A percentile compares a stretch with the other conserved stretches of the same genome.
phyloP scores from a whole-genome alignment of 2,329 filamentous ascomycete species.

The Exophiala viscosa region DNA sequence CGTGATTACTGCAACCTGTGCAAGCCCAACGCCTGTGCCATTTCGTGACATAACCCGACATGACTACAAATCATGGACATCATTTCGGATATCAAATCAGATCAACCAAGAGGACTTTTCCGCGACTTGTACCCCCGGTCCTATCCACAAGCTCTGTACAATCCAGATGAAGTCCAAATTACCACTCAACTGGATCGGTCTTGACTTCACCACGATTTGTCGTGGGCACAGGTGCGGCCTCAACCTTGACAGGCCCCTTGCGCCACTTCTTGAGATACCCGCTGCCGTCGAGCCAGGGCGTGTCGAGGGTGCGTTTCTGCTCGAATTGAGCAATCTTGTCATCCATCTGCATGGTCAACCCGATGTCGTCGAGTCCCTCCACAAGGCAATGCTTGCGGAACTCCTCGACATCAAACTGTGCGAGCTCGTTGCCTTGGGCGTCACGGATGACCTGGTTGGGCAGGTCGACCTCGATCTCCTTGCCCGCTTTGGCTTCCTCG shows the following conservation, averaged over 20 bases:
- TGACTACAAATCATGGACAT: no score
- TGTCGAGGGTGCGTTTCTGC: constrained; percentile 68
- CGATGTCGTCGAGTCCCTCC: constrained; percentile 94
- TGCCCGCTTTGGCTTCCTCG: constrained; percentile 71
- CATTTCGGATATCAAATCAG: no score
- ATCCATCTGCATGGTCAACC: constrained; percentile 86
- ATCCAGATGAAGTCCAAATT: constrained; percentile 30
- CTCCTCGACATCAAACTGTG: constrained; percentile 80
- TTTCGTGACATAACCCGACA: no score
- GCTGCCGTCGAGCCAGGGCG: constrained; percentile 86
- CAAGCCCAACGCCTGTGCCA: no score
- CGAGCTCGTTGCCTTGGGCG: constrained; percentile 67
- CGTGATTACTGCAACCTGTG: no score
- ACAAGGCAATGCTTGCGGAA: constrained; percentile 92
- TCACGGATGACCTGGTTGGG: constrained; percentile 79
- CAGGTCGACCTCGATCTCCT: constrained; percentile 85
- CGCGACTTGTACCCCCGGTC: neutral
- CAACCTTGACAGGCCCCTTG: constrained; percentile 59
- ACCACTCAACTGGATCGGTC: constrained; percentile 88
- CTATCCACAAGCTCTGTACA: neutral
- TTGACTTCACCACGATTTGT: constrained; percentile 84
- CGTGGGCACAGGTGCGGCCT: constrained; percentile 70
- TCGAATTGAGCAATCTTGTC: constrained; percentile 85
- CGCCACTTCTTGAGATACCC: constrained; percentile 64
- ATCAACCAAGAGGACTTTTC: neutral